Evolutionary conservation across 169 alveolate species (phyloP).

Genomic region (Eimeria tenella): DNA sequence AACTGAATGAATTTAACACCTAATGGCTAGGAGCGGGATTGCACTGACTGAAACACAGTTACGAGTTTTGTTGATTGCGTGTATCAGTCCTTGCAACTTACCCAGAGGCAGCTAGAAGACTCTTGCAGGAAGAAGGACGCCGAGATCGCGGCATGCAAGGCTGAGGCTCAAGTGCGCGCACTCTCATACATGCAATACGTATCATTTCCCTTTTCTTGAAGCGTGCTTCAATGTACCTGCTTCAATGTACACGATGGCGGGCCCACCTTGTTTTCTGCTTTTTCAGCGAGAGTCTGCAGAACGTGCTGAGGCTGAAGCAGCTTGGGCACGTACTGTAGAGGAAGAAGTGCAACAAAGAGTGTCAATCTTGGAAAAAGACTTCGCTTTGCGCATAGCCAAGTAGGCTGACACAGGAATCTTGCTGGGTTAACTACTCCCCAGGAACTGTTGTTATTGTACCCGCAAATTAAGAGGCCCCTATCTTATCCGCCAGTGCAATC

Average conservation of each 20-base stretch:
- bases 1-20: too few species aligned
- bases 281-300: slow-evolving; percentile 57
- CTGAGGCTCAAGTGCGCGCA: slow-evolving; percentile 36
- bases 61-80: neutral
- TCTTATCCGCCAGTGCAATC: neutral
- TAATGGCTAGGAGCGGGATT: too few species aligned
- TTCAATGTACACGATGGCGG: neutral
- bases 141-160: slow-evolving; percentile 53
- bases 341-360: slow-evolving; percentile 64
- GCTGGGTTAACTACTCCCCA: too few species aligned
- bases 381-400: slow-evolving; percentile 66
- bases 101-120: slow-evolving; percentile 45
- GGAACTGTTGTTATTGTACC: neutral
- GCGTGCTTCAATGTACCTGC: neutral
- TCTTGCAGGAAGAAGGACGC: slow-evolving; percentile 49
- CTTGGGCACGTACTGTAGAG: slow-evolving; percentile 61
- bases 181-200: neutral
- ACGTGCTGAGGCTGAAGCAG: slow-evolving; percentile 57
- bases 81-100: slow-evolving; percentile 35
- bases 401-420: neutral
- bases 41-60: too few species aligned
- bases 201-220: neutral
- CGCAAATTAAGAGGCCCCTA: too few species aligned
- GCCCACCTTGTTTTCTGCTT: neutral
- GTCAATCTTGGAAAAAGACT: slow-evolving; percentile 50